Conservation (phyloP, 768 basidiomycete genomes). For the Termitomyces sp. region DNA sequence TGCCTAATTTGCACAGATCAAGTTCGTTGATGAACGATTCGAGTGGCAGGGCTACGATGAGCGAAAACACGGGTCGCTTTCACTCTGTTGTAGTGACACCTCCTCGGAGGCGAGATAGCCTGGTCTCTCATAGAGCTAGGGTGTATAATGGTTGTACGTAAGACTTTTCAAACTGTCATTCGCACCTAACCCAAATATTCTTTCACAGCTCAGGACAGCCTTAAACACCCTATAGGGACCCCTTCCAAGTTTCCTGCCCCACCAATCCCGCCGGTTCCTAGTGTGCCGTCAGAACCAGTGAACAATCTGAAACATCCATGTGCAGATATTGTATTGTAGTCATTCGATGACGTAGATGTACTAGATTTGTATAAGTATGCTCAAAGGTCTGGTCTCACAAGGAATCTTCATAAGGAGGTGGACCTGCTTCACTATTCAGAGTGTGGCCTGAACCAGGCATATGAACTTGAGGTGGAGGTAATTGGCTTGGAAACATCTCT, state of each 20-base stretch:
- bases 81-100: slow-evolving; percentile 2
- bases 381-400: not conserved
- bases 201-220: not conserved
- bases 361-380: not conserved
- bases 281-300: not conserved
- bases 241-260: slow-evolving; percentile 4
- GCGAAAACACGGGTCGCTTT: not conserved
- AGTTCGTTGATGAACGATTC: slow-evolving; percentile 2
- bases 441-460: slow-evolving; percentile 39
- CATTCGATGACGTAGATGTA: not conserved
- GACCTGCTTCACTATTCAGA: slow-evolving; percentile 19
- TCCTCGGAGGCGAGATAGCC: slow-evolving; percentile 27
- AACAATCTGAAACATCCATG: not conserved
- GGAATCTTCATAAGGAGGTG: slow-evolving; percentile 16
- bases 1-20: slow-evolving; percentile 1
- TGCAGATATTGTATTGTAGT: not conserved
- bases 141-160: slow-evolving; percentile 23
- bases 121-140: slow-evolving; percentile 32
- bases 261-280: not conserved
- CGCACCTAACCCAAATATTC: not conserved
- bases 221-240: slow-evolving; percentile 20
- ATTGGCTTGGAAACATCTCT: slow-evolving; percentile 4
- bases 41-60: no score
- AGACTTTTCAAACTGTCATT: not conserved
- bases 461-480: slow-evolving; percentile 15